Conservation (phyloP, 768 basidiomycete species). For the Pleurotus platypus region DNA sequence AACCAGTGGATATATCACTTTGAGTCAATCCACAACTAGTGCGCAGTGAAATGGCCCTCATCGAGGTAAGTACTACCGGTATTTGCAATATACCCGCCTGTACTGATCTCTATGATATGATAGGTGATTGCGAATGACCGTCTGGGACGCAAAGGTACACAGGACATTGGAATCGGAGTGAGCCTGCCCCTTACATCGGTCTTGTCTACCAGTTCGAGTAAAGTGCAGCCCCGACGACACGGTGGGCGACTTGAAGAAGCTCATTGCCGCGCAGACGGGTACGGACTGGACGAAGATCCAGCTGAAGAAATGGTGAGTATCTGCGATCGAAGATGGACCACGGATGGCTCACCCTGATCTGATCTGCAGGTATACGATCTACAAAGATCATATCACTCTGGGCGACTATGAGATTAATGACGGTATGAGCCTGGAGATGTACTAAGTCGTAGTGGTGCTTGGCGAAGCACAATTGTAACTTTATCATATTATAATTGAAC, state of each 20-base stretch:
- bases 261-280: conserved; percentile 95
- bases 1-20: neutral
- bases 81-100: too few species aligned
- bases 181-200: neutral
- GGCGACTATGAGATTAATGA: conserved; percentile 92
- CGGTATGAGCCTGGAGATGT: conserved; percentile 93
- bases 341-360: neutral
- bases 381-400: conserved; percentile 94
- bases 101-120: conserved; percentile 2
- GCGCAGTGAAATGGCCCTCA: conserved; percentile 40
- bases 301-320: conserved; percentile 91
- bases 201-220: conserved; percentile 70
- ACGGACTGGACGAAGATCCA: conserved; percentile 83
- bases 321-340: neutral
- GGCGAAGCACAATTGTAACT: neutral
- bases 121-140: conserved; percentile 96
- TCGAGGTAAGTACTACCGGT: conserved; percentile 37
- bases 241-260: conserved; percentile 94
- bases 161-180: neutral
- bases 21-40: too few species aligned
- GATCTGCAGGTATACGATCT: conserved; percentile 77
- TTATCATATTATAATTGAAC: too few species aligned
- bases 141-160: conserved; percentile 85
- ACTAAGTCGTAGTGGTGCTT: conserved; percentile 35
- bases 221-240: conserved; percentile 96